Base-by-base conservation (phyloP, 306 rosid species). In the Albizia julibrissin region DNA sequence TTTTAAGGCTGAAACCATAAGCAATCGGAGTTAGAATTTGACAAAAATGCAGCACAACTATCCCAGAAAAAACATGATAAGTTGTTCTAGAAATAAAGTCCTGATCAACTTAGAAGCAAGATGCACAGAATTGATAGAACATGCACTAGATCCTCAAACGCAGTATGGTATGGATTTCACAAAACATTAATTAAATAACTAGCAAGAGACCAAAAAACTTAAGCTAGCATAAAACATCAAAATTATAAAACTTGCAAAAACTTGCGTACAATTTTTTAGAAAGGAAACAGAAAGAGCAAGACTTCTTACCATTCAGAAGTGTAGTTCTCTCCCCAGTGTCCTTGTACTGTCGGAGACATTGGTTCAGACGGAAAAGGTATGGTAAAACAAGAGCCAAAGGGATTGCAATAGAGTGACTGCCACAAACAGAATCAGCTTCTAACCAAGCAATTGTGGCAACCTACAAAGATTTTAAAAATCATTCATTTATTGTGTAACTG, bases 371-470 rank as follows among this genome's bases (percentile, higher is more conserved):
- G 77, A 96, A 96, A 77, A 96, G 93, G 79, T 96, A 96, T 49
- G 99, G 99, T 91, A 92, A 89, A 83, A 92, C 99, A 80, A 96
- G 99, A 82, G 91, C 92, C 37, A 94, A 75, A 58, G 98, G 99
- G 80, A 96, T 93, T 68, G 97, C 94, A 74, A 96, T 85, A 69
- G 93, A 88, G 86, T 91, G 95, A 82, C 95, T 87, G 69, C 95
- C 95, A 77, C 99, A 96, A 79, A 94, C 92, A 84, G 99, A 96
- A 87, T 96, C 99, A 78, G 97, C 99, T 92, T 96, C 99, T 85
- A 96, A 91, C 98, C 99, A 96, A 39, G 98, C 99, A 84, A 96
- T 93, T 71, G 99, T 96, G 64, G 99, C 99, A 89, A 96, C 99
- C 99, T 96, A 87, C 86, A 88, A 59, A 43, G 72, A 39, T 79